phyloP scores from a whole-genome alignment of 352 stramenopile species.

The Phytophthora niederhauseri region DNA sequence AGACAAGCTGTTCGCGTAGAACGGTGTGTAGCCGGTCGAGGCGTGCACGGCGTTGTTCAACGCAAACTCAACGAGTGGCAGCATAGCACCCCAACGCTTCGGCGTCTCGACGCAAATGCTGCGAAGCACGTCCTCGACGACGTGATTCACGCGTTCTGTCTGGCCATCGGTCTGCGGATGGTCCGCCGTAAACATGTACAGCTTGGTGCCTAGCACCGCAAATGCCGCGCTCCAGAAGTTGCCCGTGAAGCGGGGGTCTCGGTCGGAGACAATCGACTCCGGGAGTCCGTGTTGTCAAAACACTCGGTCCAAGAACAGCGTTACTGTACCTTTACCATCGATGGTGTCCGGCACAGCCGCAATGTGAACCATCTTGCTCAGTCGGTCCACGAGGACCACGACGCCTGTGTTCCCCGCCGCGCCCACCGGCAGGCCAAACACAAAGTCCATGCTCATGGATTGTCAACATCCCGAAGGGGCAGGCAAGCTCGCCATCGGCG shows the following conservation, averaged over 20 bases:
- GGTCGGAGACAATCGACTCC: not conserved
- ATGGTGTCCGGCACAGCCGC: no score
- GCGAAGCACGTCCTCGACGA: no score
- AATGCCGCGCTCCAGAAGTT: not conserved
- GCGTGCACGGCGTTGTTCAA: no score
- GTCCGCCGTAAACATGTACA: not conserved
- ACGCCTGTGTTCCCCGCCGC: not conserved
- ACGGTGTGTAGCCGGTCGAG: no score
- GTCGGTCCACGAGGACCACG: not conserved
- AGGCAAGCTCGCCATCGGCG: no score
- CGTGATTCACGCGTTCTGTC: not conserved
- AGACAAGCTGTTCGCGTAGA: not conserved
- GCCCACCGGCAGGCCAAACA: no score
- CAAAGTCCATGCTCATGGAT: no score
- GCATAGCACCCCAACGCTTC: no score
- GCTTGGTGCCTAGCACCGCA: not conserved
- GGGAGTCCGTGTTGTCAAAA: not conserved
- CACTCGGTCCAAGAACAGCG: not conserved
- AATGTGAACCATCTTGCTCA: no score
- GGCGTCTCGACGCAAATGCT: no score
- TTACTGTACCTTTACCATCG: not conserved
- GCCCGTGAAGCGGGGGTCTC: not conserved
- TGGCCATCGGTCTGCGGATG: not conserved
- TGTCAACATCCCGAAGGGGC: no score
- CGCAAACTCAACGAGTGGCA: no score